Percentiles rank a stretch among this genome's conserved stretches.
Conservation (phyloP, 495 filamentous ascomycete genomes). For the Bacidia rubella region DNA sequence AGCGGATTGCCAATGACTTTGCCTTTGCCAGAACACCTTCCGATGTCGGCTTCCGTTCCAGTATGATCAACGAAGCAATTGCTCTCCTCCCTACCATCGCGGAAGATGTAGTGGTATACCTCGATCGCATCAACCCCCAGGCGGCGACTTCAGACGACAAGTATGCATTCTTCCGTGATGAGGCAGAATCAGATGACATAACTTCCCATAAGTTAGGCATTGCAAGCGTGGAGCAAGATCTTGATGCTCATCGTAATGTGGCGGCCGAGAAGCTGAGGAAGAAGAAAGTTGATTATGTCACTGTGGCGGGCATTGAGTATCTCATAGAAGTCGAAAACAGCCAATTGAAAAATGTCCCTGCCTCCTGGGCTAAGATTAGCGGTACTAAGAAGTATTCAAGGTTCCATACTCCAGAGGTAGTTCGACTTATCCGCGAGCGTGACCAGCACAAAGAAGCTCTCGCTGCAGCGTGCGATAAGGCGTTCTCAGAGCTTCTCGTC, state of each 20-base stretch:
- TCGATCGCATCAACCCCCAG: conserved; percentile 75
- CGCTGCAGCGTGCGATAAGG: conserved; percentile 82
- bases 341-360: conserved; percentile 71
- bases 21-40: conserved; percentile 45
- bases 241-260: conserved; percentile 58
- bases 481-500: conserved; percentile 54
- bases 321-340: conserved; percentile 80
- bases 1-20: conserved; percentile 66
- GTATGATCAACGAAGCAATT: conserved; percentile 58
- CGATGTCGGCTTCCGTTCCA: conserved; percentile 62
- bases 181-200: conserved; percentile 74
- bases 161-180: conserved; percentile 82
- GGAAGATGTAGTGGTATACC: conserved; percentile 51
- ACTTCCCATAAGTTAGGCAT: conserved; percentile 84
- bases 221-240: conserved; percentile 72
- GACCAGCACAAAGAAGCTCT: conserved; percentile 93
- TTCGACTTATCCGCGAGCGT: conserved; percentile 67
- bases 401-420: conserved; percentile 88
- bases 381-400: conserved; percentile 86
- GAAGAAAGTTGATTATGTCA: conserved; percentile 60
- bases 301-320: conserved; percentile 82
- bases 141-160: conserved; percentile 83
- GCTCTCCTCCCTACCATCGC: conserved; percentile 63
- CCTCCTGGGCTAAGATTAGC: conserved; percentile 85
- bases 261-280: conserved; percentile 58